Evolutionary conservation across 768 basidiomycete genomes (phyloP).

Genomic region (Crucibulum laeve): DNA sequence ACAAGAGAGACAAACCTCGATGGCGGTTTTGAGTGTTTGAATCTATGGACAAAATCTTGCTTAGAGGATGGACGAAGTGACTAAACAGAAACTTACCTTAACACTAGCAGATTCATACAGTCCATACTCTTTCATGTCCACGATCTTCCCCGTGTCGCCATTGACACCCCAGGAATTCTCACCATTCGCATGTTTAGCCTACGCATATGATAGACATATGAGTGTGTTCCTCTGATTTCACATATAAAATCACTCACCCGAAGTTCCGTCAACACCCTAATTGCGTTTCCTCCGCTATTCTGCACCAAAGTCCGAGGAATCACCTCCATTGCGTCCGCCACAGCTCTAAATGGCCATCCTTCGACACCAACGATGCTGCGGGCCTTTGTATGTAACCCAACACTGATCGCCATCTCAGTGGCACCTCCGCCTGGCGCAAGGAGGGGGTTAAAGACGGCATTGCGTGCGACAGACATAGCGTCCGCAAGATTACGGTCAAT

Average conservation of each 20-base stretch:
- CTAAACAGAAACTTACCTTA: conserved; percentile 46
- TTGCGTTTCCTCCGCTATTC: conserved; percentile 93
- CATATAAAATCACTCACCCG: conserved; percentile 49
- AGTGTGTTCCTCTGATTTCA: not conserved
- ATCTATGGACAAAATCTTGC: conserved; percentile 40
- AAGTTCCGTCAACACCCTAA: conserved; percentile 88
- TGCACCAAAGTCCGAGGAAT: conserved; percentile 94
- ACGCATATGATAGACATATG: conserved; percentile 6
- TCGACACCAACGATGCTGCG: conserved; percentile 82
- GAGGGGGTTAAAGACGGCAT: conserved; percentile 91
- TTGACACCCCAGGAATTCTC: conserved; percentile 92
- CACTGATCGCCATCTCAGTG: conserved; percentile 96
- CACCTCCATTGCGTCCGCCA: conserved; percentile 96
- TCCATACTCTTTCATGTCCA: conserved; percentile 93
- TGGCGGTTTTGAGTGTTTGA: conserved; percentile 95
- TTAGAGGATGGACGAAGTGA: not conserved
- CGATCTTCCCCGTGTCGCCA: conserved; percentile 93
- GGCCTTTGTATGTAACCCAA: conserved; percentile 79
- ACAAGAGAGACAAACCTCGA: conserved; percentile 53
- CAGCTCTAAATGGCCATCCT: conserved; percentile 87
- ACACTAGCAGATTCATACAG: conserved; percentile 95
- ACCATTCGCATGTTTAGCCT: conserved; percentile 95
- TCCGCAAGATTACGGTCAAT: conserved; percentile 97
- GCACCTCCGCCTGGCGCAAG: conserved; percentile 97
- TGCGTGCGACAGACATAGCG: conserved; percentile 95